Percentiles rank a stretch among this genome's conserved stretches.
phyloP scores from a whole-genome alignment of 768 basidiomycete genomes.

The Gymnopilus junonius region DNA sequence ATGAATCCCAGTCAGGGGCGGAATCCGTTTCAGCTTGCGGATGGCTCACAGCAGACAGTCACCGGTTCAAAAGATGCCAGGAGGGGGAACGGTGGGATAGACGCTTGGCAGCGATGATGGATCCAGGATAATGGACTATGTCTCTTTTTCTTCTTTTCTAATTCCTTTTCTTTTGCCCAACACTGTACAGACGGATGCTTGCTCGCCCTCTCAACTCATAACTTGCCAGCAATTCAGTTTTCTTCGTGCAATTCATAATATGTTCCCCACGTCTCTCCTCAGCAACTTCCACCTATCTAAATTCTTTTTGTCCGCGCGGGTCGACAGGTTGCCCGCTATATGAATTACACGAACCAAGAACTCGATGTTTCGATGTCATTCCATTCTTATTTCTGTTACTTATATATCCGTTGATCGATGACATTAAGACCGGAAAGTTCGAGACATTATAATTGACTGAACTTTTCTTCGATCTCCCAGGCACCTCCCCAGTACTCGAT shows the following conservation, averaged over 20 bases:
- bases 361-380: constrained; percentile 25
- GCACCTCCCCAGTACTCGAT: constrained; percentile 91
- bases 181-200: constrained; percentile 10
- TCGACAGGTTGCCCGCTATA: constrained; percentile 16
- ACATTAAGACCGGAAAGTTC: constrained; percentile 8
- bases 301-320: constrained; percentile 5
- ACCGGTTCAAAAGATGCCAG: constrained; percentile 56
- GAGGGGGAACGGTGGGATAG: constrained; percentile 64
- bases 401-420: constrained; percentile 30
- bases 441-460: constrained; percentile 44
- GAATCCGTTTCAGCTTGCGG: constrained; percentile 45
- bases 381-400: constrained; percentile 21
- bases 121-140: not conserved
- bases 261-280: constrained; percentile 11
- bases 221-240: constrained; percentile 18
- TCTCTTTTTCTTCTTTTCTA: not conserved
- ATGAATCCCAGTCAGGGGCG: constrained; percentile 38
- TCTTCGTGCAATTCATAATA: constrained; percentile 19
- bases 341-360: constrained; percentile 20
- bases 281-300: constrained; percentile 11
- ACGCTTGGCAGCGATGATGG: constrained; percentile 74
- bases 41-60: constrained; percentile 43
- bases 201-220: constrained; percentile 7
- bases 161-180: constrained; percentile 2
- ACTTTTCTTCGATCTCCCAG: constrained; percentile 94